A percentile compares a stretch with the other conserved stretches of the same genome.
Conservation (phyloP, 371 early-diverging fungal genomes). For the Mortierella sp. region DNA sequence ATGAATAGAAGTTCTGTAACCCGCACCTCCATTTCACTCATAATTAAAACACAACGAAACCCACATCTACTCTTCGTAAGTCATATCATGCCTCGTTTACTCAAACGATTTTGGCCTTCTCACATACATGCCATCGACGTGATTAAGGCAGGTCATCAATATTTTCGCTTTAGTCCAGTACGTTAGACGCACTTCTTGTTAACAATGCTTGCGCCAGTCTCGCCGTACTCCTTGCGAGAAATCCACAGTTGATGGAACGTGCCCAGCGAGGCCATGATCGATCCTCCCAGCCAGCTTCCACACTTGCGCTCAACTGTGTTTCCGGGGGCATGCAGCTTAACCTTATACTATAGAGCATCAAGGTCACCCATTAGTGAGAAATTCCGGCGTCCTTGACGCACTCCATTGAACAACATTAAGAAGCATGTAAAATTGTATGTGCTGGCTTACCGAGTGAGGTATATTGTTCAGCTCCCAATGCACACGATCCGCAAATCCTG, state of each 20-base stretch:
- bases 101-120: too few species aligned
- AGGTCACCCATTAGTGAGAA: neutral
- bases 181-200: conserved; percentile 89
- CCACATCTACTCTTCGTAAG: too few species aligned
- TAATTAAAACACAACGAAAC: neutral
- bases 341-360: conserved; percentile 66
- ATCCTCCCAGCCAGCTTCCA: conserved; percentile 97
- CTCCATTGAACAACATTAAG: neutral
- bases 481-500: conserved; percentile 90
- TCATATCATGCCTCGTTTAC: too few species aligned
- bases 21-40: neutral
- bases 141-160: too few species aligned
- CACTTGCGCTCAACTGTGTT: conserved; percentile 86
- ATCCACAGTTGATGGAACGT: conserved; percentile 98
- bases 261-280: conserved; percentile 93
- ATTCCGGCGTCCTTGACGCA: neutral
- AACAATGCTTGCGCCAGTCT: conserved; percentile 84
- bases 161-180: too few species aligned
- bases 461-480: conserved; percentile 75
- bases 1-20: conserved; percentile 23
- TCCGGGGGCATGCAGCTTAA: conserved; percentile 85
- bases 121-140: too few species aligned
- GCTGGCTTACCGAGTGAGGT: conserved; percentile 76
- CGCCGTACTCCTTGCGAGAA: conserved; percentile 93
- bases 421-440: neutral